Evolutionary conservation across 73 alveolate genomes (phyloP).

Genomic region (Paramecium pentaurelia): DNA sequence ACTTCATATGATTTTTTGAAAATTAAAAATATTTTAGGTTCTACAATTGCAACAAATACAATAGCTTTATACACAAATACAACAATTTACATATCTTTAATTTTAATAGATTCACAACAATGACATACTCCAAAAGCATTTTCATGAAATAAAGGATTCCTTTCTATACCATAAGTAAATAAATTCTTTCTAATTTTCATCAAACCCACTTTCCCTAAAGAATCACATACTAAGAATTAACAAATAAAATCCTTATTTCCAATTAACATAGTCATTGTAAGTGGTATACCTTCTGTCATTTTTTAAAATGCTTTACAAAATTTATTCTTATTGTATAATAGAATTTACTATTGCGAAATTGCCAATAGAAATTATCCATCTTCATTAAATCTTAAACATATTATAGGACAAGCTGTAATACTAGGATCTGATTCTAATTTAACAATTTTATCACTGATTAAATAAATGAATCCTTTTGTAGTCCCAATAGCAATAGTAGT

Average conservation of each 20-base stretch:
- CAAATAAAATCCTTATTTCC: background rate
- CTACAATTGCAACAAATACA: background rate
- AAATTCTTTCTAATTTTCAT: background rate
- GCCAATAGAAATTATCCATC: background rate
- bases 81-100: background rate
- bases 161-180: background rate
- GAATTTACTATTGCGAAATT: background rate
- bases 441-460: background rate
- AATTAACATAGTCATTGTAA: background rate
- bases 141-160: background rate
- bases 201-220: background rate
- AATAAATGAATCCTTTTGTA: background rate
- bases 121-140: background rate
- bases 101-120: background rate
- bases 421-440: conserved; percentile 40
- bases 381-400: background rate
- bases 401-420: background rate
- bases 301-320: background rate
- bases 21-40: background rate
- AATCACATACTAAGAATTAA: background rate
- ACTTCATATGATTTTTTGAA: background rate
- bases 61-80: background rate
- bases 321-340: background rate
- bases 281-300: background rate
- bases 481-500: conserved; percentile 2